Conservation (phyloP, 2,329 filamentous ascomycete species). For the Waltergamsia citrina region DNA sequence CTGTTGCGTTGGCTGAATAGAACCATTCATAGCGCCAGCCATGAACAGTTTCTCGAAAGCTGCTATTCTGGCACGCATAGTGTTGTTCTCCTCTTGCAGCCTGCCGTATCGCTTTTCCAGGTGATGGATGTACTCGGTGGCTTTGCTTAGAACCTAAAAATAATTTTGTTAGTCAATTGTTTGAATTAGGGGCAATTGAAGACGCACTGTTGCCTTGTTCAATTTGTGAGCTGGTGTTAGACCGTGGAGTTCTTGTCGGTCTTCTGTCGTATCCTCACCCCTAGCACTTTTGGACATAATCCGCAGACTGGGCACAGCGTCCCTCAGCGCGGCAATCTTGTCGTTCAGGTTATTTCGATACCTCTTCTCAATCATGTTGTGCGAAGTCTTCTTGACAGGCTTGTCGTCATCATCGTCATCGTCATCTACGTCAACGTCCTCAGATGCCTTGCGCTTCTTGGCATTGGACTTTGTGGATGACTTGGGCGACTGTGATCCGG, state of each 20-base stretch:
- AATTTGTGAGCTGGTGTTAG: constrained; percentile 84
- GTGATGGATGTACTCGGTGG: constrained; percentile 92
- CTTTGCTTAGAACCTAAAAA: constrained; percentile 71
- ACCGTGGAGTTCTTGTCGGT: constrained; percentile 66
- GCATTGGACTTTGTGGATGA: not conserved
- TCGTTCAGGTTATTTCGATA: constrained; percentile 96
- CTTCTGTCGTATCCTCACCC: constrained; percentile 60
- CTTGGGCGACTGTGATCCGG: constrained; percentile 13
- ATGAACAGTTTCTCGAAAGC: constrained; percentile 73
- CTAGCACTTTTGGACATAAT: constrained; percentile 67
- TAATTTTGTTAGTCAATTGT: not conserved
- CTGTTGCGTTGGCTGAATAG: constrained; percentile 44
- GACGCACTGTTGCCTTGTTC: constrained; percentile 81
- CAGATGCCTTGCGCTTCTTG: constrained; percentile 28
- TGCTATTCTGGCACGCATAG: constrained; percentile 68
- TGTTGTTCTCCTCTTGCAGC: constrained; percentile 70
- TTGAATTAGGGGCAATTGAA: not conserved
- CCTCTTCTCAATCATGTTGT: constrained; percentile 97
- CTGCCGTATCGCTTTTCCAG: constrained; percentile 84
- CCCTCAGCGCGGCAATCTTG: constrained; percentile 85
- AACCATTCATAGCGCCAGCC: constrained; percentile 59
- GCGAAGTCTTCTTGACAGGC: constrained; percentile 76
- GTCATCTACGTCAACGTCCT: constrained; percentile 42
- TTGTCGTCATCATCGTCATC: constrained; percentile 49
- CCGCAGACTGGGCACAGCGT: constrained; percentile 84